Evolutionary conservation across 176 grass and related monocot species (phyloP).

Genomic region (Raddia distichophylla): DNA sequence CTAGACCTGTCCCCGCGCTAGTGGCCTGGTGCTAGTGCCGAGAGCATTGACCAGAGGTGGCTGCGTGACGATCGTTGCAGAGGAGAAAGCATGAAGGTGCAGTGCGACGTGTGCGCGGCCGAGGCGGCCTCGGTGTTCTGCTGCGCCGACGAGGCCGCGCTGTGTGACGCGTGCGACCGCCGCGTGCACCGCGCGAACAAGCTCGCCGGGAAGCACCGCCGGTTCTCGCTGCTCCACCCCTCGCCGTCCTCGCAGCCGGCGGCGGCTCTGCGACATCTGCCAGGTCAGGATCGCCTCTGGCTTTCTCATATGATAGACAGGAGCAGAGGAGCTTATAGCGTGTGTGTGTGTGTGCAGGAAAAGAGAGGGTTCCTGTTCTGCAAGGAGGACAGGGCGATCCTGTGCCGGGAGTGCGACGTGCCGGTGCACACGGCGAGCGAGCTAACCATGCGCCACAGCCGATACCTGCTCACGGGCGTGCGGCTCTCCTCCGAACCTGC

Average conservation of each 20-base stretch:
- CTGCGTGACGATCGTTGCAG: neutral
- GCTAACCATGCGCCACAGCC: constrained; percentile 74
- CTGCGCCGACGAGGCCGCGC: constrained; percentile 87
- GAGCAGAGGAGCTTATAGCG: neutral
- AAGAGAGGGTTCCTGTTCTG: constrained; percentile 90
- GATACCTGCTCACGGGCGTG: constrained; percentile 82
- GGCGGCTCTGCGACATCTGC: constrained; percentile 84
- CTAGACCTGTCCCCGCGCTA: neutral
- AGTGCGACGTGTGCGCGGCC: constrained; percentile 76
- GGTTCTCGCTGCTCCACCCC: constrained; percentile 68
- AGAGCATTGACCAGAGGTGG: constrained; percentile 41
- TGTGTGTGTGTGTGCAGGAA: constrained; percentile 46
- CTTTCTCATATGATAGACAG: neutral
- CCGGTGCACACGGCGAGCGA: constrained; percentile 68
- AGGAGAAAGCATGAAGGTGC: constrained; percentile 64
- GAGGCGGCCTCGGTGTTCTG: constrained; percentile 85
- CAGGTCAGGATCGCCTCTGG: constrained; percentile 43
- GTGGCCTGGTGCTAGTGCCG: neutral
- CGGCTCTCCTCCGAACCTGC: constrained; percentile 74
- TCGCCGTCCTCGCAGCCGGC: constrained; percentile 13
- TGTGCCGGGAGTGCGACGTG: constrained; percentile 91
- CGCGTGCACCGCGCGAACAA: constrained; percentile 80
- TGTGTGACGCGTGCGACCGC: constrained; percentile 74
- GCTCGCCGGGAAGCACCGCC: constrained; percentile 75
- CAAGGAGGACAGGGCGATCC: constrained; percentile 92